Percentiles rank a stretch among this genome's conserved stretches.
These are phyloP conservation scores for Malbranchea cinnamomea DNA, from an alignment of 2,329 filamentous ascomycete species.

Conservation along the genomic window DNA sequence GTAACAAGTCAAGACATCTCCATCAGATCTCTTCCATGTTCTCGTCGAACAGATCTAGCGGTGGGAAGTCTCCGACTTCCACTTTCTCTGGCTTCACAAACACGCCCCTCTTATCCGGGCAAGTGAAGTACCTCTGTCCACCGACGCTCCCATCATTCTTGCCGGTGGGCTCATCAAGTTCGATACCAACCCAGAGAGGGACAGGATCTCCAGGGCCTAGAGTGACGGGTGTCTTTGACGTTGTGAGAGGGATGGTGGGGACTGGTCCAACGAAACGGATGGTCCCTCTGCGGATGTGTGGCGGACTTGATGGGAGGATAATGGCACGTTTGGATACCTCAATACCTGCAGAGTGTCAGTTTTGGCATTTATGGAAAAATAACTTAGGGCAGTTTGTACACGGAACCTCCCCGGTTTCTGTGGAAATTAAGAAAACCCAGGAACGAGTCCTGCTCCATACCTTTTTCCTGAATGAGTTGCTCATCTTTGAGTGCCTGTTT, in stretches of 20 bases:
- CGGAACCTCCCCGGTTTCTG: neutral
- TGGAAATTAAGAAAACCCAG: neutral
- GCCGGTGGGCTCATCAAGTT: conserved; percentile 48
- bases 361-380: neutral
- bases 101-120: conserved; percentile 39
- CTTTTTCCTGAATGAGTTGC: conserved; percentile 50
- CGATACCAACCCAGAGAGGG: conserved; percentile 42
- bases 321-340: conserved; percentile 28
- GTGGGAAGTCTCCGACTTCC: conserved; percentile 44
- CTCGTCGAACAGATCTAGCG: conserved; percentile 34
- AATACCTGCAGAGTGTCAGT: conserved; percentile 22
- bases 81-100: conserved; percentile 49
- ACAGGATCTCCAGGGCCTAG: conserved; percentile 10
- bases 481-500: conserved; percentile 44
- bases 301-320: conserved; percentile 26
- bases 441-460: conserved; percentile 36
- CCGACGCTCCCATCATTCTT: conserved; percentile 46
- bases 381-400: neutral
- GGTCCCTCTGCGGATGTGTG: conserved; percentile 29
- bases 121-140: conserved; percentile 39
- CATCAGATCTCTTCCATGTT: conserved; percentile 40
- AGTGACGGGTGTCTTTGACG: conserved; percentile 13
- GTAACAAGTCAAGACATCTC: neutral
- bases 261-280: conserved; percentile 29
- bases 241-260: conserved; percentile 23